Evolutionary conservation across 768 basidiomycete species (phyloP), one percentile per base, ranked within the genome.

Genomic region (Panaeolus cyanescens): DNA sequence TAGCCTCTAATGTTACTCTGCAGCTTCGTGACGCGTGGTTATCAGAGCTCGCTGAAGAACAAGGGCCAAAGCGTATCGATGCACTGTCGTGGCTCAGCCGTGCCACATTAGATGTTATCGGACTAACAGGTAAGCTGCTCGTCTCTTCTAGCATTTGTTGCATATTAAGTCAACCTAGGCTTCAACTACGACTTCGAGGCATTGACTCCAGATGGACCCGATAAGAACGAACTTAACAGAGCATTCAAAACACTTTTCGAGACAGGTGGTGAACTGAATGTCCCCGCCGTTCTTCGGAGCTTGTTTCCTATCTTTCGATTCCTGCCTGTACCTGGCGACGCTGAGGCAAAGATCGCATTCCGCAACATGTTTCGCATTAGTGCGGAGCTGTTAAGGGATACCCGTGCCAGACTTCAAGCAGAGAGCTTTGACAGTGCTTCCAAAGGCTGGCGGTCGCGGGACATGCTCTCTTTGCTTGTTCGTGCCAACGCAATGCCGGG

Each of bases 71-170:
- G 5, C 75, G 72, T 5, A 74, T 92, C 32, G 88, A 94, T 50
- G 83, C 85, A 2, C 73, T 89, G 34, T 74, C 79, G 1, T 92
- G 86, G 85, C 76, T 92, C 1, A 85, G 83, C 39, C 83, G 83
- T 34, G 80, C 83, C 32, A 90, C 91, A 3, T 78, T 93, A 5
- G 92, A 93, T 65, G 82, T 90, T 59, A 91, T 95, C 56, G 91
- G 91, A 8, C 77, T 89, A 42, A 87, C 78, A 76, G 87, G 89
- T 65, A 76, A 73, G 65, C 83, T 80, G 65, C 68, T 20, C 17
- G 32, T 50, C 17, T 17, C 7, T 20, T 15, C 36, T 10, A 19
- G 9, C 13, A 5, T 22, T 32, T 1, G 15, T 36, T 32, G 25
- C 7, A 31, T n/a, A 32, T 31, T 17, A 15, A 19, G 22, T 31